Conservation (phyloP, 2,329 filamentous ascomycete genomes). For the Aspergillus tubingensis region DNA sequence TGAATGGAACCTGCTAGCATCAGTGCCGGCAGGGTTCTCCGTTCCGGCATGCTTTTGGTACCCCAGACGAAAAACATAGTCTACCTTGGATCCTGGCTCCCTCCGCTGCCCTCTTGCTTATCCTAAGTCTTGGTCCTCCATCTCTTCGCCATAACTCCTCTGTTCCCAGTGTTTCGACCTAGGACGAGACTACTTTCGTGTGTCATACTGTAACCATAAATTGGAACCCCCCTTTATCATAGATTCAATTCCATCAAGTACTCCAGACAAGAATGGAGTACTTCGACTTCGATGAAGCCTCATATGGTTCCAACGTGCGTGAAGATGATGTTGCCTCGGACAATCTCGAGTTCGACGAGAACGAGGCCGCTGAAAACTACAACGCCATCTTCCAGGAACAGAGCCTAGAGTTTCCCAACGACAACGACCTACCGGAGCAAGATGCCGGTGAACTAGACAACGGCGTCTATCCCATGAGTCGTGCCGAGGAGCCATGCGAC, state of each 20-base stretch:
- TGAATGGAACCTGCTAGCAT: background rate
- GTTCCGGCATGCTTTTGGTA: conserved; percentile 5
- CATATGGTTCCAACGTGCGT: conserved; percentile 37
- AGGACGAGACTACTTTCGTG: background rate
- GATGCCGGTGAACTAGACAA: conserved; percentile 26
- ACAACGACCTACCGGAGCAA: conserved; percentile 28
- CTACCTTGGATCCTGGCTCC: conserved; percentile 3
- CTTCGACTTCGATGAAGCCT: conserved; percentile 51
- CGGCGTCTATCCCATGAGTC: conserved; percentile 47
- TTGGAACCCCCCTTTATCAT: background rate
- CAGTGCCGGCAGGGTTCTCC: background rate
- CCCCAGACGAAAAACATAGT: conserved; percentile 12
- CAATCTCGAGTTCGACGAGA: conserved; percentile 40
- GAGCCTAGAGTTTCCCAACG: conserved; percentile 43
- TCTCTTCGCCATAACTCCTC: background rate
- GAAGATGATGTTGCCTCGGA: conserved; percentile 45
- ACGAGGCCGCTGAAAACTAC: conserved; percentile 39
- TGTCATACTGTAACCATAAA: background rate
- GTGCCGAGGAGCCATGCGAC: conserved; percentile 48
- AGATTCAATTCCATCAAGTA: background rate
- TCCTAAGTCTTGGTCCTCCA: conserved; percentile 2
- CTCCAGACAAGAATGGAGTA: conserved; percentile 44
- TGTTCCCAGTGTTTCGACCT: background rate
- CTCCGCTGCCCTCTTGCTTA: background rate
- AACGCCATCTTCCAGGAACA: conserved; percentile 47